Evolutionary conservation across 352 stramenopile genomes (phyloP).

Genomic region (Nothophytophthora sp.): DNA sequence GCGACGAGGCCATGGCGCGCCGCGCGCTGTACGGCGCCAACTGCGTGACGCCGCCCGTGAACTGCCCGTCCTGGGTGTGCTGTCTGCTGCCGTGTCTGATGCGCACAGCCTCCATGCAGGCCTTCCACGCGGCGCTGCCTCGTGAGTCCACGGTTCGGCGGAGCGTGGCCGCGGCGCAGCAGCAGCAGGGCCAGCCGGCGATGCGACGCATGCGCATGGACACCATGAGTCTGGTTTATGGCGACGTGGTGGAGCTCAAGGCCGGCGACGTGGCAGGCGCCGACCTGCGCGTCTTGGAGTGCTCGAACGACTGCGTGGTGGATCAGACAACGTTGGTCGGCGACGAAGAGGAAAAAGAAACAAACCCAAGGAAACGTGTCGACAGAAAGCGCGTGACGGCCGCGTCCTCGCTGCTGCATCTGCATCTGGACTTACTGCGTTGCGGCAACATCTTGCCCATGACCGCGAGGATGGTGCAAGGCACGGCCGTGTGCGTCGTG

Average conservation of each 20-base stretch:
- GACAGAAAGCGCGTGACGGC: constrained; percentile 40
- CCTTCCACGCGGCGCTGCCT: constrained; percentile 82
- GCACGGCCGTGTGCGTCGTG: constrained; percentile 62
- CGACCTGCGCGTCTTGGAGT: constrained; percentile 84
- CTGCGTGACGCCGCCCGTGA: constrained; percentile 87
- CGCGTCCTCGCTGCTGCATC: constrained; percentile 13
- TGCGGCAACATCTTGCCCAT: constrained; percentile 78
- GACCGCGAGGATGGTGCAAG: constrained; percentile 54
- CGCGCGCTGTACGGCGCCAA: constrained; percentile 85
- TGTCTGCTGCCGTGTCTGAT: constrained; percentile 94
- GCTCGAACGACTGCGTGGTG: constrained; percentile 74
- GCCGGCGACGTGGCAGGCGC: constrained; percentile 89
- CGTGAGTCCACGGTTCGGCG: constrained; percentile 90
- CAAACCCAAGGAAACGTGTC: constrained; percentile 13
- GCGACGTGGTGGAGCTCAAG: constrained; percentile 92
- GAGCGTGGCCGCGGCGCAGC: constrained; percentile 13
- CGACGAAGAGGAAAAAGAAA: constrained; percentile 32
- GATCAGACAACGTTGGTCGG: constrained; percentile 56
- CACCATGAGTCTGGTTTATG: constrained; percentile 86
- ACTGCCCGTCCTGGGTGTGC: constrained; percentile 95
- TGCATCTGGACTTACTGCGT: constrained; percentile 31
- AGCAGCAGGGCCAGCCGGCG: constrained; percentile 32
- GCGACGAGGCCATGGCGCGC: constrained; percentile 73
- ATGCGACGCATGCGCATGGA: constrained; percentile 90
- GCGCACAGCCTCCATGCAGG: constrained; percentile 90